Base-by-base conservation (phyloP, 805 yeast genomes). In the Kregervanrija fluxuum region DNA sequence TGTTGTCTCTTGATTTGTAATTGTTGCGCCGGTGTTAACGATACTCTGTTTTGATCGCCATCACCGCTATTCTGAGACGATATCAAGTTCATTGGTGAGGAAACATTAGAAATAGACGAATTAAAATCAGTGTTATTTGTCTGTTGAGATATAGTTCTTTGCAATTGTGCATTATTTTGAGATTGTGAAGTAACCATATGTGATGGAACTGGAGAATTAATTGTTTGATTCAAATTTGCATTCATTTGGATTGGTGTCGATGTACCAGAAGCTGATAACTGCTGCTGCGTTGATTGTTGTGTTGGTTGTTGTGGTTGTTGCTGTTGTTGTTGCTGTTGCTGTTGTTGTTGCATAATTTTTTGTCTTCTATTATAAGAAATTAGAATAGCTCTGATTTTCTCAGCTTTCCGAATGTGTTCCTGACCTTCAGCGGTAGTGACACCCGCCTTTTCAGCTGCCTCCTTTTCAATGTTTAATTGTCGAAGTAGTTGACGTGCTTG, bases 381-480 rank as follows among this genome's bases (percentile, higher is more conserved):
- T 55, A 83, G 67, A 32, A 82, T 68, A 38, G 75, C 75, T 57
- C 78, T 81, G 50, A 83, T 78, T 44, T 73, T 74, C 37, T 82
- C 79, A 3, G 87, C 88, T 49, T 75, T 77, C 48, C 69, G 70
- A 52, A 77, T 63, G 53, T 82, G 82, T 49, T 78, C 80, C 52
- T 76, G 75, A 14, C 87, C 88, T 46, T 70, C 77, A 0, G 75
- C 79, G 0, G 81, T 72, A 22, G 73, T 76, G 32, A 70, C 69
- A 3, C 87, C 86, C 0, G 81, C 73, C 13, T 73, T 73, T 53
- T 75, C 77, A 1, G 88, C 89, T 52, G 75, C 74, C 16, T 76
- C 77, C 31, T 79, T 71, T 52, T 80, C 84, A 31, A 70, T 65
- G 41, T 74, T 75, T 50, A 79, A 76, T 44, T 79, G 83, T 48